Evolutionary conservation across 192 early-diverging fungal species (phyloP).

Genomic region (Coemansia nantahalensis): DNA sequence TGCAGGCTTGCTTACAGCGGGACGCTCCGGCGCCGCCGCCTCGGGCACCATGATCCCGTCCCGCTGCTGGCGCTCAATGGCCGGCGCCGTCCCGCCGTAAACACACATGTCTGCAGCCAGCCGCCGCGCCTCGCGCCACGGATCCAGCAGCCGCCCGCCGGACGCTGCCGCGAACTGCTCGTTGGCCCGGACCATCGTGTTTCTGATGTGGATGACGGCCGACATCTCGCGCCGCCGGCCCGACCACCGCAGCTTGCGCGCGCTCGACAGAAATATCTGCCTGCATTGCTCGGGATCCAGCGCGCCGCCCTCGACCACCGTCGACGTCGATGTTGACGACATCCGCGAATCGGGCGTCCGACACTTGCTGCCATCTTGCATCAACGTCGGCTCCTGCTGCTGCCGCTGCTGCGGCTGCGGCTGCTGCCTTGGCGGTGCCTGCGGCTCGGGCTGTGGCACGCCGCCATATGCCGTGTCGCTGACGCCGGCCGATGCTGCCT

Average conservation of each 20-base stretch:
- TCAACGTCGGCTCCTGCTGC: no score
- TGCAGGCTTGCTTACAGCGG: not conserved
- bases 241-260: conserved; percentile 44
- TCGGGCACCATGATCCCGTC: no score
- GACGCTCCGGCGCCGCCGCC: no score
- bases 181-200: conserved; percentile 42
- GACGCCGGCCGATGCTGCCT: not conserved
- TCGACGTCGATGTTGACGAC: conserved; percentile 35
- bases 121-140: conserved; percentile 10
- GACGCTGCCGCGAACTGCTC: conserved; percentile 27
- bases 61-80: not conserved
- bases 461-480: conserved; percentile 2
- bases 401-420: not conserved
- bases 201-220: conserved; percentile 37
- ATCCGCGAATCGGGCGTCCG: conserved; percentile 27
- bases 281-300: conserved; percentile 40
- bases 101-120: conserved; percentile 19
- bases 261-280: conserved; percentile 33
- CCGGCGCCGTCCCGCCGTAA: not conserved
- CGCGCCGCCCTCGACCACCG: conserved; percentile 29
- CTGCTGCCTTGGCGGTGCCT: not conserved
- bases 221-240: conserved; percentile 23
- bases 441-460: not conserved
- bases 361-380: conserved; percentile 8
- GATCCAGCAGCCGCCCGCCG: conserved; percentile 28